phyloP scores from a whole-genome alignment of 2,329 filamentous ascomycete genomes.

The Periconia macrospinosa region DNA sequence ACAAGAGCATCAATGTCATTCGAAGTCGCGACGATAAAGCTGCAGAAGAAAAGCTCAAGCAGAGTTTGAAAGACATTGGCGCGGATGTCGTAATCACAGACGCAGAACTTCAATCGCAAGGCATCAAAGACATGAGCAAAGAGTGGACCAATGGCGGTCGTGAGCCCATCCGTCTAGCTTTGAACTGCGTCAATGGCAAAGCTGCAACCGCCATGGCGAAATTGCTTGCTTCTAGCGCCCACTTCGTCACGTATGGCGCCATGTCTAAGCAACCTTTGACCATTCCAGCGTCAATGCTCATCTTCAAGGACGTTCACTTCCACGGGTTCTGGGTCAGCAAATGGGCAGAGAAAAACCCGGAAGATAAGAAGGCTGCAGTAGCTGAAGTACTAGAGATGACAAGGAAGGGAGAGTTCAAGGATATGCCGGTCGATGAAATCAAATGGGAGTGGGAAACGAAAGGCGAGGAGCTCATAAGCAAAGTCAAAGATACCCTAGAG shows the following conservation, averaged over 20 bases:
- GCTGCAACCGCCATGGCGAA: slow-evolving; percentile 78
- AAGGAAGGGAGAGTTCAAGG: slow-evolving; percentile 74
- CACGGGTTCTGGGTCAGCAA: slow-evolving; percentile 93
- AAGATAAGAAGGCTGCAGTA: slow-evolving; percentile 78
- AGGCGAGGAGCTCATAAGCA: slow-evolving; percentile 66
- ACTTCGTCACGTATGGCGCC: slow-evolving; percentile 90
- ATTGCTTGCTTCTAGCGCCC: slow-evolving; percentile 65
- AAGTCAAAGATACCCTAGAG: slow-evolving; percentile 79
- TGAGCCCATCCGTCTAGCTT: slow-evolving; percentile 72
- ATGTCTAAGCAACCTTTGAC: slow-evolving; percentile 88
- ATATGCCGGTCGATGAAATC: slow-evolving; percentile 80
- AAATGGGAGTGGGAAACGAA: slow-evolving; percentile 82
- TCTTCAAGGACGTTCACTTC: slow-evolving; percentile 90
- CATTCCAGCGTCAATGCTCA: slow-evolving; percentile 80
- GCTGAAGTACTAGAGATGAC: slow-evolving; percentile 79
- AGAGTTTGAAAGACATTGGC: slow-evolving; percentile 63
- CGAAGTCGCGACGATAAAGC: slow-evolving; percentile 73
- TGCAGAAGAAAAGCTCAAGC: slow-evolving; percentile 66
- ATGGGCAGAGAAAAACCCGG: slow-evolving; percentile 77
- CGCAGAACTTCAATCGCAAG: slow-evolving; percentile 60
- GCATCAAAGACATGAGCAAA: slow-evolving; percentile 64
- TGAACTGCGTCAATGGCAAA: slow-evolving; percentile 95
- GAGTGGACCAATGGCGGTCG: slow-evolving; percentile 71
- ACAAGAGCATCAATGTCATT: slow-evolving; percentile 88
- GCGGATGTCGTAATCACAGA: slow-evolving; percentile 67